Evolutionary conservation across 2,329 filamentous ascomycete species (phyloP).

Genomic region (Pyricularia sp.): DNA sequence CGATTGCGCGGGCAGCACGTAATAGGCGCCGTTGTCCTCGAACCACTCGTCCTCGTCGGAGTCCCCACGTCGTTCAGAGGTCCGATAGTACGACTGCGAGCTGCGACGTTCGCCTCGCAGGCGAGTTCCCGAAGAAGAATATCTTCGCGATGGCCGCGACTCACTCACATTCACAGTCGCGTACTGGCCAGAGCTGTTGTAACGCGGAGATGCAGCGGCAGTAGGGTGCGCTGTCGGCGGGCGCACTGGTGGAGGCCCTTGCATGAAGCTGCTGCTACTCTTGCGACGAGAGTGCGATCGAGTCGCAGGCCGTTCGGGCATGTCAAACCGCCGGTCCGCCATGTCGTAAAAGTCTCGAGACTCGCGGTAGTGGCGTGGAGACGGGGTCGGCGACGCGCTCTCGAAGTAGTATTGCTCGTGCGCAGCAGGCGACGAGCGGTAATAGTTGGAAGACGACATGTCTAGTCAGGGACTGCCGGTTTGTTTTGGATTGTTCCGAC

Average conservation of each 20-base stretch:
- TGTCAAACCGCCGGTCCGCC: slow-evolving; percentile 10
- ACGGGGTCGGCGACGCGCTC: slow-evolving; percentile 48
- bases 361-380: slow-evolving; percentile 41
- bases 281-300: slow-evolving; percentile 38
- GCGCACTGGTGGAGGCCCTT: slow-evolving; percentile 28
- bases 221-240: slow-evolving; percentile 27
- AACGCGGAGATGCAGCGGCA: slow-evolving; percentile 40
- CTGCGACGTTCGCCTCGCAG: slow-evolving; percentile 41
- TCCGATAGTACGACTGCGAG: slow-evolving; percentile 50
- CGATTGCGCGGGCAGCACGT: slow-evolving; percentile 42
- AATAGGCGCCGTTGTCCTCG: slow-evolving; percentile 43
- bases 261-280: slow-evolving; percentile 29
- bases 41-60: slow-evolving; percentile 56
- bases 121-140: slow-evolving; percentile 35
- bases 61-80: slow-evolving; percentile 50
- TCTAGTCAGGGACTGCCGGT: slow-evolving; percentile 36
- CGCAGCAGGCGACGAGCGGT: slow-evolving; percentile 25
- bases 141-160: slow-evolving; percentile 35
- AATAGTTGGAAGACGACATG: slow-evolving; percentile 29
- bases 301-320: slow-evolving; percentile 44
- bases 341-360: slow-evolving; percentile 13
- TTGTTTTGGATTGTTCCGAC: slow-evolving; percentile 28
- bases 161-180: slow-evolving; percentile 58
- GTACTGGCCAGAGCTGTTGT: slow-evolving; percentile 54
- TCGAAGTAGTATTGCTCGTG: slow-evolving; percentile 34